phyloP scores from a whole-genome alignment of 2,329 filamentous ascomycete genomes.

The Monascus ruber region DNA sequence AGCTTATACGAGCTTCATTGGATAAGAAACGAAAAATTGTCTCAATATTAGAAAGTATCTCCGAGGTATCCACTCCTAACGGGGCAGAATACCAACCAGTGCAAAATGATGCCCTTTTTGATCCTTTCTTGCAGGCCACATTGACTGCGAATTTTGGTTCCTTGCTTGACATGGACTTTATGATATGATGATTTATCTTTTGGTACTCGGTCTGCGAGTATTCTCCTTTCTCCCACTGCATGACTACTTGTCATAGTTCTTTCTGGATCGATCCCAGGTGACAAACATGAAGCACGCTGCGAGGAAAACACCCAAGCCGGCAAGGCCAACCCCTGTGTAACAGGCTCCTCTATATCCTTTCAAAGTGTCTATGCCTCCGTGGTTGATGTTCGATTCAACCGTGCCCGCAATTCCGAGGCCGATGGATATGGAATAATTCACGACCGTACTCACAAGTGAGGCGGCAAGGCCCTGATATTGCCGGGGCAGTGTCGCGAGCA shows the following conservation, averaged over 20 bases:
- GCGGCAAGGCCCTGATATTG: conserved; percentile 43
- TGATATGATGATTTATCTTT: too few species aligned
- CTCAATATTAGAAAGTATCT: too few species aligned
- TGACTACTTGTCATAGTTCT: not conserved
- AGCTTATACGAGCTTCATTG: too few species aligned
- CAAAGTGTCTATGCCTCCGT: conserved; percentile 23
- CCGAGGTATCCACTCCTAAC: too few species aligned
- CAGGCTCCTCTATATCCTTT: conserved; percentile 28
- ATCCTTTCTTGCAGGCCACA: too few species aligned
- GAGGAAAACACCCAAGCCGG: conserved; percentile 12
- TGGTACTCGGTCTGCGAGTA: too few species aligned
- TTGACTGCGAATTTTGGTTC: too few species aligned
- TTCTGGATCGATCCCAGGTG: conserved; percentile 4
- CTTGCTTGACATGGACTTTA: too few species aligned
- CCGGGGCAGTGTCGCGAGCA: conserved; percentile 30
- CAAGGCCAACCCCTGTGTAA: conserved; percentile 29
- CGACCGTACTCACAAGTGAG: conserved; percentile 50
- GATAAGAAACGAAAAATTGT: too few species aligned
- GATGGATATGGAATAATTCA: conserved; percentile 59
- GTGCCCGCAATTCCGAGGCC: conserved; percentile 58
- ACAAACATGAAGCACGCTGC: conserved; percentile 9
- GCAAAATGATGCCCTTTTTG: too few species aligned
- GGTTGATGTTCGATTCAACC: conserved; percentile 41
- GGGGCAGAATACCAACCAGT: too few species aligned
- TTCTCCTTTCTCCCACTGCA: too few species aligned